Evolutionary conservation across 2,329 filamentous ascomycete species (phyloP), one percentile per base, ranked within the genome.

Genomic region (Trichothecium roseum): DNA sequence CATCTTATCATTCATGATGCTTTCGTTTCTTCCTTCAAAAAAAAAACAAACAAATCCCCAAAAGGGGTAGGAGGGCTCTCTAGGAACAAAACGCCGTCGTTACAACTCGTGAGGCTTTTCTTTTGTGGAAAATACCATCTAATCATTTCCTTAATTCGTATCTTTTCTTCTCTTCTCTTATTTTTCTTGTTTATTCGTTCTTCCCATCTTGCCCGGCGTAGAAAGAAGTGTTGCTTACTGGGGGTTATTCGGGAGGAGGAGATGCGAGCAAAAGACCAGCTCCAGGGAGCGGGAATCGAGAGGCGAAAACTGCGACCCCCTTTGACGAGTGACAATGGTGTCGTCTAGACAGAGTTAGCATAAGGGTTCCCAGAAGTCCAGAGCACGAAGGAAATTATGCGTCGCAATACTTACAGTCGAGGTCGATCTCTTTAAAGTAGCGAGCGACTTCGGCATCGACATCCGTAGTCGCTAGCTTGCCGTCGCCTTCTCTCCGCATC

Each of bases 381-480:
- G 4, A 28, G 7, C 18, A 24, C 6, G 20, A 10, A 28, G 24
- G n/a, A n/a, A n/a, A n/a, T n/a, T n/a, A n/a, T 3, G 8, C 14
- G 5, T 5, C 5, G 8, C 12, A n/a, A 26, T 10, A 62, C 72
- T 60, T 56, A 78, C 75, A 72, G 37, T 69, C 72, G 2, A 81
- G 55, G 39, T 71, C 64, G 24, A 80, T 56, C 20, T 59, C 59
- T 34, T 72, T 59, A 45, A 78, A 80, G 42, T 74, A 81, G 17
- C 59, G 56, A 24, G 54, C 52, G 18, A 73, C 53, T 2, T 55
- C 50, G 8, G 63, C 60, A 30, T 71, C 68, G 15, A 63, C 55
- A 16, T 68, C 65, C 20, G 65, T 59, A 1, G 64, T 60, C 3
- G 60, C 50, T 10, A 77, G 54, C 35, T 70, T 67, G 3, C 67